Evolutionary conservation across 2,329 filamentous ascomycete genomes (phyloP), one percentile per base, ranked within the genome.

Genomic region (Fusarium proliferatum): DNA sequence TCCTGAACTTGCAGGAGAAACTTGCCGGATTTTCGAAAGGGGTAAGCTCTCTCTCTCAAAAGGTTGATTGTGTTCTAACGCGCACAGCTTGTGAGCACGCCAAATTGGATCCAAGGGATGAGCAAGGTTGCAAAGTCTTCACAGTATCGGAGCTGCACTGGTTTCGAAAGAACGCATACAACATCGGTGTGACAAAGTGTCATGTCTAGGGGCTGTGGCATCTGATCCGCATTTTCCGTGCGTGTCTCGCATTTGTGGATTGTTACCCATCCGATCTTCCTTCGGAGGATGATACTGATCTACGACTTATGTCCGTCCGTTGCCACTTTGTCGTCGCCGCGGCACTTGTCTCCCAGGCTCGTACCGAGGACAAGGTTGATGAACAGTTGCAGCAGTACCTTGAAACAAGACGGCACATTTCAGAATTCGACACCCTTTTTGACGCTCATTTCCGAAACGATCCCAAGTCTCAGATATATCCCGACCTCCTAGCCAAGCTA

Each of bases 111-210:
- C 82, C 77, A 6, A 84, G 78, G 58, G 84, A 84, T 71, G 79
- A 76, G 45, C 76, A 83, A 23, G 85, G 84, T 13, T 80, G 82
- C 38, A 88, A 82, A 69, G 64, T 86, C 2, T 94, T 95, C 77
- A 88, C 87, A 2, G 65, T 86, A 1, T 80, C 85, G 6, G 94
- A 97, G 76, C 85, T 97, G 7, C 88, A 95, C 74, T 97, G 94
- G 94, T 95, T 97, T 79, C 92, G 91, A 42, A 91, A 91, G 71
- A 96, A 93, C 71, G 88, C 92, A 3, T 97, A 97, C 84, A 97
- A 96, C 73, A 80, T 95, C 11, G 91, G 91, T 0, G 81, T 96
- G 9, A 89, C 90, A 68, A 85, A 91, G 73, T 85, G 86, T 4
- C 84, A 88, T 6, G 72, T 65, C 2, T 91, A 92, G 86, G 80